Base-by-base conservation (phyloP, 768 basidiomycete species). In the Boletus pseudo-olivaceus region DNA sequence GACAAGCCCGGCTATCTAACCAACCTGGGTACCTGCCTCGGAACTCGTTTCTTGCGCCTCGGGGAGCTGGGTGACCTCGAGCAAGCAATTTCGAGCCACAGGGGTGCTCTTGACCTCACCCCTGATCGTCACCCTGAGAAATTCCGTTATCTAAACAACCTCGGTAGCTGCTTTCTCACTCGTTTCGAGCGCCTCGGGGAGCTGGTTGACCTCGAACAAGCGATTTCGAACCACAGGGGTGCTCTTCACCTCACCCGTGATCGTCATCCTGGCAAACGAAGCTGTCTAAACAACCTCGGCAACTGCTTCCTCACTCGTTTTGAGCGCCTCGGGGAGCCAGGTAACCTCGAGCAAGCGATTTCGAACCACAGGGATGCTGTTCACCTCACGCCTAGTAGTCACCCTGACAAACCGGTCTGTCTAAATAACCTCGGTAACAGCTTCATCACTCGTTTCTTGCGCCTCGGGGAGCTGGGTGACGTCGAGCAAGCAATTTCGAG, bases 161-260 rank as follows among this genome's bases (percentile, higher is more conserved):
- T 39, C n/a, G 38, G 17, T 17, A 10, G 20, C 53, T 34, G 57
- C 49, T 4, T 49, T 10, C 2, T 39, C n/a, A 2, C 34, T 20
- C 57, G 55, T 40, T 58, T 58, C 29, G 8, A 40, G 47, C 15
- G 26, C 17, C n/a, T 45, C 9, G 44, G 37, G 19, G 27, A 45
- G 5, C 10, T 37, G 0, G 10, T 0, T 8, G 57, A 58, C 11
- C 32, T 58, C 2, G 47, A 52, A 9, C n/a, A 32, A 4, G 49
- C 57, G 4, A 39, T 57, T 15, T 51, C n/a, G 35, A 43, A 11
- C 5, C 10, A 19, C 5, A 7, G 7, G 32, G 12, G 12, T 5
- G 53, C 41, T 20, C 32, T 55, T 35, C 10, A 45, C 3, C 37
- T 54, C 19, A 55, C 41, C 5, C 37, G 32, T n/a, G 35, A 48